Conservation (phyloP, 2,329 filamentous ascomycete species). For the Penicillium expansum region DNA sequence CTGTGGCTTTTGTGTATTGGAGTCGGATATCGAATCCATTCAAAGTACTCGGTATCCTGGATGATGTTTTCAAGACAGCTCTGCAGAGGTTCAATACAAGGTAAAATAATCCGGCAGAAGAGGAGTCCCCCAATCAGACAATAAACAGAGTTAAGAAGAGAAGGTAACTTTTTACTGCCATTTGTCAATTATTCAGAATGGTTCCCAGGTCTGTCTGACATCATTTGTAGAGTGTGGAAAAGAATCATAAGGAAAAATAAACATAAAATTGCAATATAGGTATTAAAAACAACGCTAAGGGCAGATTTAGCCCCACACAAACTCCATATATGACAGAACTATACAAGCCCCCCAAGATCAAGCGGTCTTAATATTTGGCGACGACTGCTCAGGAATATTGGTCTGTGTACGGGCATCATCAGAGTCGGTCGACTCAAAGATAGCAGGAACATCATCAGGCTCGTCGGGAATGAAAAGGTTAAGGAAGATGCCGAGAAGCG, state of each 20-base stretch:
- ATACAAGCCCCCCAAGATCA: not conserved
- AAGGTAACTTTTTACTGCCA: not conserved
- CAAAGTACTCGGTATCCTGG: not conserved
- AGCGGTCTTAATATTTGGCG: conserved; percentile 6
- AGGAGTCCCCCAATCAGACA: not conserved
- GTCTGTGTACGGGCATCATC: conserved; percentile 19
- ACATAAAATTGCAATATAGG: not conserved
- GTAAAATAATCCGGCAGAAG: not conserved
- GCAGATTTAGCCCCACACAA: not conserved
- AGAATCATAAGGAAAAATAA: not conserved
- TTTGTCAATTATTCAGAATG: not conserved
- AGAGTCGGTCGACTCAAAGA: conserved; percentile 25
- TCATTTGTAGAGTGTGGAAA: not conserved
- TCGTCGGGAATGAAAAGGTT: conserved; percentile 74
- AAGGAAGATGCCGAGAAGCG: conserved; percentile 67
- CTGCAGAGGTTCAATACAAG: not conserved
- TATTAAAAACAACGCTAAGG: not conserved
- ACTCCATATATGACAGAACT: not conserved
- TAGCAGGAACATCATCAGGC: conserved; percentile 60
- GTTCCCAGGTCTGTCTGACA: not conserved
- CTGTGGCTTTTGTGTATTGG: not conserved
- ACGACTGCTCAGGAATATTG: not conserved
- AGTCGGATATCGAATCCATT: not conserved
- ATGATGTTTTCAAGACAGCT: too few species aligned
- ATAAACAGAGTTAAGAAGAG: not conserved